Conservation (phyloP, 108 stramenopile genomes). For the Skeletonema tropicum region DNA sequence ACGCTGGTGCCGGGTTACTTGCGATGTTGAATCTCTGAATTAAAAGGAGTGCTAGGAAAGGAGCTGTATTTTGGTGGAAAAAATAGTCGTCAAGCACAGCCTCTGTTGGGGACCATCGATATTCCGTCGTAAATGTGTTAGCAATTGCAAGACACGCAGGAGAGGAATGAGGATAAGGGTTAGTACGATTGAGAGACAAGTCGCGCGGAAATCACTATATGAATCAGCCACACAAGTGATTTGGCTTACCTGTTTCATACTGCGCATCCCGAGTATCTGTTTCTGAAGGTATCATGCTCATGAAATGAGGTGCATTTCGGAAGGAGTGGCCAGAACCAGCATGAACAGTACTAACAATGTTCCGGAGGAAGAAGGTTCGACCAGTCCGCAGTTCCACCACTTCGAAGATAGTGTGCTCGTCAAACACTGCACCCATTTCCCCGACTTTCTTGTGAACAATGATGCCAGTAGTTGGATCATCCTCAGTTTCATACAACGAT, state of each 20-base stretch:
- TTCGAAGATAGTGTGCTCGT: slow-evolving; percentile 37
- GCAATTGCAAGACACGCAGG: no score
- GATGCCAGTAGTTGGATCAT: slow-evolving; percentile 25
- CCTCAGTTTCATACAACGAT: slow-evolving; percentile 18
- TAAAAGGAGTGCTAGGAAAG: slow-evolving; percentile 63
- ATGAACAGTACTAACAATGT: slow-evolving; percentile 28
- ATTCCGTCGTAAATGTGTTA: no score
- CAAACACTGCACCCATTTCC: slow-evolving; percentile 20
- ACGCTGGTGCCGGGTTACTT: slow-evolving; percentile 70
- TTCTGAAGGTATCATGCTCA: slow-evolving; percentile 44
- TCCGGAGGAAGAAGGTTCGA: slow-evolving; percentile 26
- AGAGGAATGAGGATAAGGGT: no score
- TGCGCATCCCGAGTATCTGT: slow-evolving; percentile 45
- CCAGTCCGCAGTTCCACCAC: slow-evolving; percentile 28
- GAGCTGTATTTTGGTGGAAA: slow-evolving; percentile 61
- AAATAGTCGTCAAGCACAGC: slow-evolving; percentile 71
- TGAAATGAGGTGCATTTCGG: slow-evolving; percentile 59
- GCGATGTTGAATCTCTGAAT: slow-evolving; percentile 61
- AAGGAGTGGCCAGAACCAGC: slow-evolving; percentile 33
- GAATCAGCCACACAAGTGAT: no score
- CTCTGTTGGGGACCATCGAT: slow-evolving; percentile 12
- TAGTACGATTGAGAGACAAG: no score
- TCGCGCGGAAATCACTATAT: no score
- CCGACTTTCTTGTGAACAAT: slow-evolving; percentile 33
- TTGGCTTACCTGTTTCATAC: slow-evolving; percentile 46